These are phyloP conservation scores for Ophiostoma sp. DNA, from an alignment of 2,329 filamentous ascomycete species.

Conservation along the genomic window DNA sequence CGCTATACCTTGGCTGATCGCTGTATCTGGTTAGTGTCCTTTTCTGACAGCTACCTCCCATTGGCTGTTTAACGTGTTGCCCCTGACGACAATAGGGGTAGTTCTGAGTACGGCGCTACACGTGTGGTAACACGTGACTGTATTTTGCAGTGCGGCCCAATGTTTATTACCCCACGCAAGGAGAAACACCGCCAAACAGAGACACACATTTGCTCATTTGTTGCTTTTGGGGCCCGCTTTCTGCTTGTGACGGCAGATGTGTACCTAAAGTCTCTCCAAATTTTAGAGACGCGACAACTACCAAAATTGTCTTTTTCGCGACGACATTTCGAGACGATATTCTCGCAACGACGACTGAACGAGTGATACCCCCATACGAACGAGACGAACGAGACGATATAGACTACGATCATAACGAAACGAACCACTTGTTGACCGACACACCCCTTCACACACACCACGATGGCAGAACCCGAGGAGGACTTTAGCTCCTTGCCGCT, in stretches of 20 bases:
- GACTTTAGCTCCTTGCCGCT: conserved; percentile 79
- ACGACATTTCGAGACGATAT: neutral
- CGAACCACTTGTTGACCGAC: neutral
- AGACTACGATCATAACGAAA: neutral
- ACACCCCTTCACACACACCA: neutral
- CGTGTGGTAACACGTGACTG: neutral
- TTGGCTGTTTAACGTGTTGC: conserved; percentile 4
- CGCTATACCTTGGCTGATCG: neutral
- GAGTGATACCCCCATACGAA: neutral
- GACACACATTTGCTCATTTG: neutral
- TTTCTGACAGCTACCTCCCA: neutral
- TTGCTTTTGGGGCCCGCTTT: neutral
- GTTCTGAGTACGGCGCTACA: neutral
- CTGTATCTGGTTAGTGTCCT: neutral
- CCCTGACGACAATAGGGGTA: conserved; percentile 15
- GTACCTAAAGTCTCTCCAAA: neutral
- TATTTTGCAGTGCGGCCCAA: neutral
- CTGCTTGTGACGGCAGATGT: neutral
- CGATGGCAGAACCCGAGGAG: conserved; percentile 80
- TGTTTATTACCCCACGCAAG: conserved; percentile 17
- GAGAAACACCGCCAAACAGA: neutral
- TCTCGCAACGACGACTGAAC: neutral
- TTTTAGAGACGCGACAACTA: conserved; percentile 11
- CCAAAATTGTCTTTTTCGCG: neutral
- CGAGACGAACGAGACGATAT: neutral